Evolutionary conservation across 495 filamentous ascomycete genomes (phyloP).

Genomic region (Penicillium cataractarum): DNA sequence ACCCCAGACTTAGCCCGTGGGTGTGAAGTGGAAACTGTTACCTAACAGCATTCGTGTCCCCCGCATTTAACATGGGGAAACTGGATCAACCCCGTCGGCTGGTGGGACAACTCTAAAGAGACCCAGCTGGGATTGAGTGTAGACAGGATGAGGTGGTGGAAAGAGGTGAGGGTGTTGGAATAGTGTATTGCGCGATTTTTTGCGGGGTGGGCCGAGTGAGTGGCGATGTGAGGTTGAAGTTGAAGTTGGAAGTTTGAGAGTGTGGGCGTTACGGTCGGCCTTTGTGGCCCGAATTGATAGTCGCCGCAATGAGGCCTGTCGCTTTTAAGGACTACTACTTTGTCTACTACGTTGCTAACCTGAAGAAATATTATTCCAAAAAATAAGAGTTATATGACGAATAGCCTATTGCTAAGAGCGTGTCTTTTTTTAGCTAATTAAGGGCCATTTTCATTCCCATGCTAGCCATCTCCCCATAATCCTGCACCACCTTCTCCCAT

Average conservation of each 20-base stretch:
- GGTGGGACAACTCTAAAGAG: slow-evolving; percentile 29
- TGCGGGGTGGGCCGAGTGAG: background rate
- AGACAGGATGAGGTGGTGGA: background rate
- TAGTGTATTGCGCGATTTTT: background rate
- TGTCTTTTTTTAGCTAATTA: background rate
- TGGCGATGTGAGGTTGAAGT: background rate
- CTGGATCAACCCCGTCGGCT: slow-evolving; percentile 9
- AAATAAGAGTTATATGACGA: background rate
- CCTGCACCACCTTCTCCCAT: background rate
- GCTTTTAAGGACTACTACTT: background rate
- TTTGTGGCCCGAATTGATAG: background rate
- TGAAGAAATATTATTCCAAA: background rate
- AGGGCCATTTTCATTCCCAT: background rate
- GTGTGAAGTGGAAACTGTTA: slow-evolving; percentile 42
- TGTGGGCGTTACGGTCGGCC: slow-evolving; percentile 6
- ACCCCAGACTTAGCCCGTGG: slow-evolving; percentile 30
- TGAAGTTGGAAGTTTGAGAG: background rate
- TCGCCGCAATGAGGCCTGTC: background rate
- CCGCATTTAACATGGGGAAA: slow-evolving; percentile 32
- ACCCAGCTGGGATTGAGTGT: slow-evolving; percentile 1
- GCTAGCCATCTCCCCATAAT: background rate
- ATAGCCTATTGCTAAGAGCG: background rate
- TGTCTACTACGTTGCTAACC: background rate
- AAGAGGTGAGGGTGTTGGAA: background rate
- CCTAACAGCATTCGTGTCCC: slow-evolving; percentile 31